Percentiles rank a stretch among this genome's conserved stretches.
phyloP scores from a whole-genome alignment of 495 filamentous ascomycete genomes.

The Lasiosphaeria miniovina region DNA sequence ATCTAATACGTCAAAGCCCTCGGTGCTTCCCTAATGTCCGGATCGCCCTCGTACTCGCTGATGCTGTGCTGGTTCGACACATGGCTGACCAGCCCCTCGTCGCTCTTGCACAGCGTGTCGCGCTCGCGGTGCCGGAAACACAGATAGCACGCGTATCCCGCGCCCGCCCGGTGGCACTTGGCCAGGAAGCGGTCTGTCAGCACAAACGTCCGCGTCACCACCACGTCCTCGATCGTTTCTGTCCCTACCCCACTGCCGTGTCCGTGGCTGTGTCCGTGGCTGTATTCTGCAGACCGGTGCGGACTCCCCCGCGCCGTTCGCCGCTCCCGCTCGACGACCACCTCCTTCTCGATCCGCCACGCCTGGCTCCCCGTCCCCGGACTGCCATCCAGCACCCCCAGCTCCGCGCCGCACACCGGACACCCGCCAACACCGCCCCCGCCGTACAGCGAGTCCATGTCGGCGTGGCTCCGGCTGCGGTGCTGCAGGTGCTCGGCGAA shows the following conservation, averaged over 20 bases:
- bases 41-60: conserved; percentile 28
- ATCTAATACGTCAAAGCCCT: conserved; percentile 2
- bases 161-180: conserved; percentile 32
- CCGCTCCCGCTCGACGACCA: conserved; percentile 13
- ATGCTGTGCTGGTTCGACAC: conserved; percentile 27
- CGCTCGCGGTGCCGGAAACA: conserved; percentile 25
- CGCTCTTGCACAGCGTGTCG: conserved; percentile 28
- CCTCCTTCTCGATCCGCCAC: conserved; percentile 33
- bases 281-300: not conserved
- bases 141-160: conserved; percentile 32
- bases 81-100: conserved; percentile 31
- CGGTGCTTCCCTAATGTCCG: conserved; percentile 28
- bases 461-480: conserved; percentile 2
- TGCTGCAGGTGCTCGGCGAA: conserved; percentile 28
- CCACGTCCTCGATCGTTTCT: not conserved
- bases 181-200: conserved; percentile 32
- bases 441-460: not conserved
- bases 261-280: conserved; percentile 11
- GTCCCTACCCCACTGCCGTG: too few relatives aligned
- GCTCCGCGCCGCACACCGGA: conserved; percentile 17
- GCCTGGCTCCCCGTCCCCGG: conserved; percentile 4
- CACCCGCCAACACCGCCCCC: conserved; percentile 9
- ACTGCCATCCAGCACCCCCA: conserved; percentile 5
- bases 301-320: not conserved
- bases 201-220: conserved; percentile 26